Evolutionary conservation across 306 rosid species (phyloP), one percentile per base, ranked within the genome.

Genomic region (Dicorynia guianensis): DNA sequence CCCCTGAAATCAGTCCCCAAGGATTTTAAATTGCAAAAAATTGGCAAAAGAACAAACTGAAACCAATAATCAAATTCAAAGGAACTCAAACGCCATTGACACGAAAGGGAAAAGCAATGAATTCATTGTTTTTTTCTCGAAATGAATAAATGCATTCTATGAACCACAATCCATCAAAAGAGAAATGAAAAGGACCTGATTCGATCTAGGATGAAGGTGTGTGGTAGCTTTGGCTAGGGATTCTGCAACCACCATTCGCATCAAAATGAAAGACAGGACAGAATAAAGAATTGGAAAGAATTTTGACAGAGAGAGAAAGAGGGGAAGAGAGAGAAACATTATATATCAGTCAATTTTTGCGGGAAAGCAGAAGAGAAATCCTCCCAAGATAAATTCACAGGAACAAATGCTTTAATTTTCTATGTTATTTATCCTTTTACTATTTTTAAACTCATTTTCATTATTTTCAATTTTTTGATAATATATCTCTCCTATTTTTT

Each of bases 181-280:
- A 60, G 30, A 25, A 25, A 25, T 52, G 83, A 71, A 81, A 69
- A 59, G 65, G 58, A 94, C 97, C 97, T 83, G 96, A 79, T 67
- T 90, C 81, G 92, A 88, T 85, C 87, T 79, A 78, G 63, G 88
- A 80, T 56, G 83, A 84, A 77, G 85, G 81, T 53, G 30, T 25
- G 76, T 39, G 76, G 70, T 55, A 73, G 76, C 80, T 80, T 81
- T 79, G 87, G 79, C 67, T 76, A 85, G 79, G 78, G 76, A 72
- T 76, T 81, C 86, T 65, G 90, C 78, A 76, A 78, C 61, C 39
- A 76, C 64, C 79, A 79, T 63, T 85, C 62, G 86, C 80, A 50
- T 82, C 82, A 74, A 70, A 50, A 66, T 59, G 74, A 65, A 57
- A 25, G 44, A 66, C 56, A 36, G 64, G 81, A 74, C 58, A 66